Percentiles rank a stretch among this genome's conserved stretches.
These are phyloP conservation scores for Starmerella scarabaei DNA, from an alignment of 805 yeast species.

Conservation along the genomic window DNA sequence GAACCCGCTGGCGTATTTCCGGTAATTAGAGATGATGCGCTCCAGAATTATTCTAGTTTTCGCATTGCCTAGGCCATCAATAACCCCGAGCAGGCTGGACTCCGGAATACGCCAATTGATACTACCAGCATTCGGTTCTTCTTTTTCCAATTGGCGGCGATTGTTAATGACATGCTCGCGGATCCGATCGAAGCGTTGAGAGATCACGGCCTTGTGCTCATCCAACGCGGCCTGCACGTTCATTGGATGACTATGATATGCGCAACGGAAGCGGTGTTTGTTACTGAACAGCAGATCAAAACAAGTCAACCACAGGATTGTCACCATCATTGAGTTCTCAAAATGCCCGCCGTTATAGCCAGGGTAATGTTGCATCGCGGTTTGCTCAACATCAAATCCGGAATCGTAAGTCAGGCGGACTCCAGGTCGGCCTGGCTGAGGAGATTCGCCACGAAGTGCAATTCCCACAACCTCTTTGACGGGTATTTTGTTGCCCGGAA, in stretches of 20 bases:
- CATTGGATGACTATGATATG: conserved; percentile 26
- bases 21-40: conserved; percentile 18
- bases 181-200: conserved; percentile 18
- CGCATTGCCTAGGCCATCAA: conserved; percentile 10
- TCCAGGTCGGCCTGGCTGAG: conserved; percentile 4
- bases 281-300: conserved; percentile 27
- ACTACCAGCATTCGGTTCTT: conserved; percentile 22
- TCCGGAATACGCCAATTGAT: conserved; percentile 24
- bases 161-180: background rate
- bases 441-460: conserved; percentile 1
- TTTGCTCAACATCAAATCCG: conserved; percentile 25
- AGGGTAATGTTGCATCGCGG: conserved; percentile 25
- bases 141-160: background rate
- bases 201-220: conserved; percentile 18
- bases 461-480: conserved; percentile 6
- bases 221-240: conserved; percentile 23
- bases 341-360: conserved; percentile 29
- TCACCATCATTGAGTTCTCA: conserved; percentile 26
- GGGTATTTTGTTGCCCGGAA: conserved; percentile 4
- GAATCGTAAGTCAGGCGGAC: conserved; percentile 11
- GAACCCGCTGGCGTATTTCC: conserved; percentile 24
- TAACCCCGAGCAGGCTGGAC: conserved; percentile 6
- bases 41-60: conserved; percentile 5
- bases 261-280: conserved; percentile 24
- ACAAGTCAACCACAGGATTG: conserved; percentile 23